Base-by-base conservation (phyloP, 2,329 filamentous ascomycete genomes). In the Epichloe aotearoae region DNA sequence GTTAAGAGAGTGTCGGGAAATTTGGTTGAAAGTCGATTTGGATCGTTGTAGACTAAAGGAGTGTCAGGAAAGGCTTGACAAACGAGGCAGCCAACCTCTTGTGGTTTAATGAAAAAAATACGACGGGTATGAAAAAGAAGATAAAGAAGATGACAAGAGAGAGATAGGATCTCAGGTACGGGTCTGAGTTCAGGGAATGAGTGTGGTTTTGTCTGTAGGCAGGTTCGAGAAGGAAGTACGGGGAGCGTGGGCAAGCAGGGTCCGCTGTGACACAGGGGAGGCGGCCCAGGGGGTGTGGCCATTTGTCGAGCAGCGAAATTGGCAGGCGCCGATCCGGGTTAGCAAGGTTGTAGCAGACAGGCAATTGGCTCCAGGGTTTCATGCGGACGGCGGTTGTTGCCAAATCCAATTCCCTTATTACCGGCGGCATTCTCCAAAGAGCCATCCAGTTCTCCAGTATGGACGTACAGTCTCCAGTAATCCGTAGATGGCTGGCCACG, bases 1-100 rank as follows among this genome's bases (percentile, higher is more conserved):
- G 39, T 42, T 19, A 52, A 52, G 19, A 38, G 51, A 52, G 47
- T 23, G 51, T 47, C 44, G 12, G 17, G 47, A 52, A 52, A 20
- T 10, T 47, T 23, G 37, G 20, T 42, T 5, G 8, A 45, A 46
- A 37, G 33, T 42, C n/a, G 48, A 43, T 52, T 42, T 40, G 11
- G 23, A 37, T 19, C 12, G 23, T 19, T 12, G 15, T 48, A 15
- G 19, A 10, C 38, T 40, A 46, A 55, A 54, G 34, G 52, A 55
- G 52, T 47, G 52, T 52, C 52, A 40, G 49, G 37, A 53, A 53
- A 40, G 47, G 52, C 43, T 37, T 36, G 50, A 49, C 36, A 45
- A 52, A 52, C 8, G 47, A 53, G 38, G 46, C 36, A 49, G 49
- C 52, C 52, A 51, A 51, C 49, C 52, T 51, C 49, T 47, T 19